A percentile compares a stretch with the other conserved stretches of the same genome.
Evolutionary conservation across 2,329 filamentous ascomycete species (phyloP).

Genomic region (Exserohilum turcica): DNA sequence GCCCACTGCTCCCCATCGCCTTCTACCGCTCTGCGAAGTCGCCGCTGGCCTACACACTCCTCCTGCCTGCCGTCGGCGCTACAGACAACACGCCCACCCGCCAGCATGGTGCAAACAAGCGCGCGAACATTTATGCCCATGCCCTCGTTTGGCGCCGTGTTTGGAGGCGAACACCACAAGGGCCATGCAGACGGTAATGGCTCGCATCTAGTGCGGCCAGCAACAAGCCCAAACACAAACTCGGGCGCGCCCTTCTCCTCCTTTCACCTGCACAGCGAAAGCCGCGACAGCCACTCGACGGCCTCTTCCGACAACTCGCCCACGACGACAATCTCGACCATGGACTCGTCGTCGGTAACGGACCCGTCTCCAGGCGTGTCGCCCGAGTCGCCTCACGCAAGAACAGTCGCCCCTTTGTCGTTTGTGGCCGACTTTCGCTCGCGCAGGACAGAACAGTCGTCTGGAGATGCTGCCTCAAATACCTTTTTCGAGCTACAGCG

Average conservation of each 20-base stretch:
- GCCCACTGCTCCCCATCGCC: conserved; percentile 14
- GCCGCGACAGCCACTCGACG: conserved; percentile 77
- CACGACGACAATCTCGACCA: conserved; percentile 89
- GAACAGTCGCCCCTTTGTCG: conserved; percentile 71
- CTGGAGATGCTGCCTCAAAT: conserved; percentile 51
- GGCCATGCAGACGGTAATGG: conserved; percentile 49
- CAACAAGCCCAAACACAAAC: conserved; percentile 43
- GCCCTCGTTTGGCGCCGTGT: conserved; percentile 77
- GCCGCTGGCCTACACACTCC: conserved; percentile 24
- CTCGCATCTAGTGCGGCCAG: conserved; percentile 40
- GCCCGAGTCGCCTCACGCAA: conserved; percentile 82
- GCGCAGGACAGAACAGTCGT: conserved; percentile 36
- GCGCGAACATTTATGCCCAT: conserved; percentile 55
- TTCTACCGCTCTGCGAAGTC: conserved; percentile 8
- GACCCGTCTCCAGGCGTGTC: conserved; percentile 89
- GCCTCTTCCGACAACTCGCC: conserved; percentile 93
- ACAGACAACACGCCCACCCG: conserved; percentile 18
- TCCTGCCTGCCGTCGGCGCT: conserved; percentile 27
- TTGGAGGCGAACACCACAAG: conserved; percentile 65
- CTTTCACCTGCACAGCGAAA: conserved; percentile 68
- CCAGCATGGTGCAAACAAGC: conserved; percentile 48
- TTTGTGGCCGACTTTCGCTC: conserved; percentile 64
- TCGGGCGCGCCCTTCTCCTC: conserved; percentile 45
- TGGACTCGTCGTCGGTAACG: conserved; percentile 86
- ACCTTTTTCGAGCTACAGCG: conserved; percentile 61